A percentile compares a stretch with the other conserved stretches of the same genome.
phyloP scores from a whole-genome alignment of 768 basidiomycete species.

The Trametes cingulata region DNA sequence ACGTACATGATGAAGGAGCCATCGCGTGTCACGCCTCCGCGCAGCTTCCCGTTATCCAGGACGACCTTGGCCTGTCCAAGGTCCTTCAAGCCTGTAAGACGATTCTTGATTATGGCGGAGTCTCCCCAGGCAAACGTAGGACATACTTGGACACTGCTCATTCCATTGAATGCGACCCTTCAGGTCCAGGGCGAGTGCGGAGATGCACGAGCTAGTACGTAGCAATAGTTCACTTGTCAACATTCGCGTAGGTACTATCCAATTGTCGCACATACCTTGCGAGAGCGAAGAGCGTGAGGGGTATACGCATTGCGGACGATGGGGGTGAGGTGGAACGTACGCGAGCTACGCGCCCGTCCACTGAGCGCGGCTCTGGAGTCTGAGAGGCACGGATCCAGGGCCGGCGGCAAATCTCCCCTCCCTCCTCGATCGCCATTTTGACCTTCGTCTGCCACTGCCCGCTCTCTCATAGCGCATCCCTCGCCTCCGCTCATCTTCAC shows the following conservation, averaged over 20 bases:
- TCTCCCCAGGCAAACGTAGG: neutral
- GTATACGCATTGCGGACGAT: conserved; percentile 20
- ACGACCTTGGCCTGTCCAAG: conserved; percentile 61
- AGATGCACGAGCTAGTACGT: conserved; percentile 28
- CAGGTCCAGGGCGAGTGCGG: conserved; percentile 51
- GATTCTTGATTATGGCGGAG: neutral
- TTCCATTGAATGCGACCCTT: conserved; percentile 70
- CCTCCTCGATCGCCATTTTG: conserved; percentile 3
- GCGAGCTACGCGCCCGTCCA: conserved; percentile 1
- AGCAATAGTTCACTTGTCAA: neutral
- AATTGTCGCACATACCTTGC: conserved; percentile 11
- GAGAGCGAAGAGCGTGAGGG: conserved; percentile 19
- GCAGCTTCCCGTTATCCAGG: conserved; percentile 58
- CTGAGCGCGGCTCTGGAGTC: neutral
- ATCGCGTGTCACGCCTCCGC: conserved; percentile 52
- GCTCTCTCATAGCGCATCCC: no score
- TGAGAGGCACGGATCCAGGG: neutral
- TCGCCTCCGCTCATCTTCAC: no score
- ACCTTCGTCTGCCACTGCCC: neutral
- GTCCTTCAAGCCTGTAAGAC: conserved; percentile 24
- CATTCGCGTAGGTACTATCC: no score
- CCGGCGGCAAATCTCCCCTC: conserved; percentile 13
- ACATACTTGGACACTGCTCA: conserved; percentile 61
- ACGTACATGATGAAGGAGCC: conserved; percentile 72
- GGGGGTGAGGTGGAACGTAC: conserved; percentile 7